Conservation (phyloP, 148 eudicot species). For the Chenopodium berlandieri region DNA sequence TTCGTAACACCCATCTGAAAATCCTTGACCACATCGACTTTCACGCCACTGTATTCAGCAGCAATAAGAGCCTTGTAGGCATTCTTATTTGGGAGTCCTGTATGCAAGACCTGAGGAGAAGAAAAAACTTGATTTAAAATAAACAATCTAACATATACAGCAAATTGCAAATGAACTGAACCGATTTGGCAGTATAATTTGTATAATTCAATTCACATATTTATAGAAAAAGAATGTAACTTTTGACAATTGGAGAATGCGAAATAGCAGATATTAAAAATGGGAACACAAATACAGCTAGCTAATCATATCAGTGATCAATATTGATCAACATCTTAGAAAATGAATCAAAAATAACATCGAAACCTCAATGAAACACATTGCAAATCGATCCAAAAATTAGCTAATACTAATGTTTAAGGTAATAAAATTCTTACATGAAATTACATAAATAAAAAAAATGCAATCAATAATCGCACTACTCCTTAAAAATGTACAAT, state of each 20-base stretch:
- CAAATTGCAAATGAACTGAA: background rate
- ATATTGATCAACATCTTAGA: too few relatives aligned
- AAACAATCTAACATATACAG: background rate
- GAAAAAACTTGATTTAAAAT: background rate
- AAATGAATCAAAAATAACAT: too few relatives aligned
- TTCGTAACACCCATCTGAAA: constrained; percentile 72
- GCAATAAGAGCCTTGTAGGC: constrained; percentile 67
- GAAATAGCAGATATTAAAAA: background rate
- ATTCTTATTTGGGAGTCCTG: constrained; percentile 54
- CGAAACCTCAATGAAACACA: too few relatives aligned
- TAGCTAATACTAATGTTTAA: too few relatives aligned
- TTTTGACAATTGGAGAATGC: background rate
- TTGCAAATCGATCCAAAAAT: too few relatives aligned
- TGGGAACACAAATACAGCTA: too few relatives aligned
- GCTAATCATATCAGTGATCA: too few relatives aligned
- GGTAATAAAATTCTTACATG: too few relatives aligned
- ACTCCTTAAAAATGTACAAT: too few relatives aligned
- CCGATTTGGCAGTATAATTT: background rate
- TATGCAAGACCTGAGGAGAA: constrained; percentile 50
- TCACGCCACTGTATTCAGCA: constrained; percentile 58
- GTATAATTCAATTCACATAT: background rate
- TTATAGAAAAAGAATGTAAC: background rate
- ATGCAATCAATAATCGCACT: too few relatives aligned
- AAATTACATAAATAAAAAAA: too few relatives aligned
- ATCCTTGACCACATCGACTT: constrained; percentile 47